These are phyloP conservation scores for Phytophthora palmivora DNA, from an alignment of 352 stramenopile species.

Conservation along the genomic window DNA sequence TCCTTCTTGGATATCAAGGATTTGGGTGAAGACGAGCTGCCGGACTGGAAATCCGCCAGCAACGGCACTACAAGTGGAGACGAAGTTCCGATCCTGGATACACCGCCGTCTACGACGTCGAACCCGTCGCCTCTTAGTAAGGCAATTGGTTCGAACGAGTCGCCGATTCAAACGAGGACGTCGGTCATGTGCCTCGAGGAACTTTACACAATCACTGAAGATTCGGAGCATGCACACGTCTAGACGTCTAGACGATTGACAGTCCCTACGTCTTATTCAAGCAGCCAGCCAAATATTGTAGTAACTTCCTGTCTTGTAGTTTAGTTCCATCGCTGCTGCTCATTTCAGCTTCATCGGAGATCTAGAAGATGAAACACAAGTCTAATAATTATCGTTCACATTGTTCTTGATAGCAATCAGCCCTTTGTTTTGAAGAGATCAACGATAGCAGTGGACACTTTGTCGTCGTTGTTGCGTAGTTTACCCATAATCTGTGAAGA, in stretches of 20 bases:
- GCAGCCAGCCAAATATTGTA: not conserved
- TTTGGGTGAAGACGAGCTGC: slow-evolving; percentile 26
- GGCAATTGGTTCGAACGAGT: not conserved
- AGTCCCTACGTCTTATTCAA: slow-evolving; percentile 11
- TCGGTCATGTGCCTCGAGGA: slow-evolving; percentile 49
- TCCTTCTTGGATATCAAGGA: slow-evolving; percentile 56
- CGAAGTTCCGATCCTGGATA: slow-evolving; percentile 35
- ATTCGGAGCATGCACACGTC: slow-evolving; percentile 41
- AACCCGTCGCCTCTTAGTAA: slow-evolving; percentile 9
- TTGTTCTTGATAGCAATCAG: slow-evolving; percentile 2
- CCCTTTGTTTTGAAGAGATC: slow-evolving; percentile 53
- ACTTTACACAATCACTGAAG: slow-evolving; percentile 67
- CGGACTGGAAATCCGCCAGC: slow-evolving; percentile 32
- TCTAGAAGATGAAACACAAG: slow-evolving; percentile 21
- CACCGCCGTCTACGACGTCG: slow-evolving; percentile 16
- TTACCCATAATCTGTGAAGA: slow-evolving; percentile 68
- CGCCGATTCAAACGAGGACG: slow-evolving; percentile 1
- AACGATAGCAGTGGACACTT: slow-evolving; percentile 67
- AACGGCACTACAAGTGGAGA: slow-evolving; percentile 22
- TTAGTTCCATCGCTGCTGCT: slow-evolving; percentile 3
- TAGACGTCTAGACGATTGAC: slow-evolving; percentile 16
- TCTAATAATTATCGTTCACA: slow-evolving; percentile 5
- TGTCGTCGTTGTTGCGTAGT: slow-evolving; percentile 49
- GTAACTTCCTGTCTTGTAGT: slow-evolving; percentile 21
- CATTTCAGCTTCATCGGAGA: slow-evolving; percentile 13